These are phyloP conservation scores for Cynara cardunculus DNA, from an alignment of 129 eudicot genomes.

Conservation along the genomic window DNA sequence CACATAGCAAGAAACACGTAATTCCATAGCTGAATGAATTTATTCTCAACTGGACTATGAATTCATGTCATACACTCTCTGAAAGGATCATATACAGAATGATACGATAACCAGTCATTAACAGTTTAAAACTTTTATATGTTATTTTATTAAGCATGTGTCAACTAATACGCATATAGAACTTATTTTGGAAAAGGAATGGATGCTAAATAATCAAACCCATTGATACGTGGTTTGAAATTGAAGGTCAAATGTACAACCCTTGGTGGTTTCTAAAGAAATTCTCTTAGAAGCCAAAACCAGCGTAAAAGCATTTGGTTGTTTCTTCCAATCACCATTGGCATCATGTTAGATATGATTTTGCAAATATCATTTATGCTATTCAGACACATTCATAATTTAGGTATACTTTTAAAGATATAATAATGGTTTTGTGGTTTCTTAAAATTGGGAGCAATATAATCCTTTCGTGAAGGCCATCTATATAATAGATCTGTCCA, in stretches of 20 bases:
- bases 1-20: neutral
- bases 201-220: neutral
- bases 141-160: neutral
- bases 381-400: neutral
- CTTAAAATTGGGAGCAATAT: too few species aligned
- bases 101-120: neutral
- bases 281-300: neutral
- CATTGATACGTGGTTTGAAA: too few species aligned
- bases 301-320: neutral
- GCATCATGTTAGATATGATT: too few species aligned
- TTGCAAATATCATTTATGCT: neutral
- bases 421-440: too few species aligned
- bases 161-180: neutral
- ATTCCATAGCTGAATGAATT: neutral
- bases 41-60: neutral
- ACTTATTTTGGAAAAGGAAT: too few species aligned
- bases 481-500: too few species aligned
- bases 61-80: neutral
- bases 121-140: neutral
- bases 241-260: neutral
- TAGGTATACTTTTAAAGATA: too few species aligned
- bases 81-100: neutral
- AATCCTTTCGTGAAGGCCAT: too few species aligned
- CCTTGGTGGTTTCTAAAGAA: neutral
- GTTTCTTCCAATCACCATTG: neutral